Base-by-base conservation (phyloP, 2,329 filamentous ascomycete species). In the Thielaviopsis musarum region DNA sequence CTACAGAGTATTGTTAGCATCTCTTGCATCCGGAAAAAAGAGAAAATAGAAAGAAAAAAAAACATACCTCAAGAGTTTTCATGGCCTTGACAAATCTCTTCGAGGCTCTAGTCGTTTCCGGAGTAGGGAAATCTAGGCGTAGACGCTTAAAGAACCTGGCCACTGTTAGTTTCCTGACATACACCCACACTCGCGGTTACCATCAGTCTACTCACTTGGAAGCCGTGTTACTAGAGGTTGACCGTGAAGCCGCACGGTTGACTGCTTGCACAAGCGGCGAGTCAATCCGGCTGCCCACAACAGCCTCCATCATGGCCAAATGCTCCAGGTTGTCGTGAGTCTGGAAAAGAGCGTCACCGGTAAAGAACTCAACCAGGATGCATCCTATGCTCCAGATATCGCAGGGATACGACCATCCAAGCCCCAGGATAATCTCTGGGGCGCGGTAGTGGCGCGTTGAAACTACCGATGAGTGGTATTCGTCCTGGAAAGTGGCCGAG, bases 301-400 rank as follows among this genome's bases (percentile, higher is more conserved):
- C 83, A 38, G 79, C 80, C 66, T 85, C 83, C 83, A 87, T 87
- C 83, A 87, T 87, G n/a, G 83, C 83, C 57, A 87, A 71, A 66
- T 87, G 83, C 68, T 87, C 83, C 24, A 86, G 73, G 62, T 87
- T 87, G 64, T 87, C 83, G 65, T 87, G 83, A 1, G 83, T 87
- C 67, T 87, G 83, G 68, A 87, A 87, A 1, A 87, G 71, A 19
- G 83, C 83, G 65, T 86, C 83, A 5, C 83, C 83, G 0, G 83
- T 87, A 63, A 82, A 87, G 68, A 87, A 85, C 63, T 87, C 83
- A 17, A 87, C 83, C 15, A 87, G 73, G 63, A 87, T 86, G 64
- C 83, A 87, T 3, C 83, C 83, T 34, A 87, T 86, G 67, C 83
- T 86, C 83, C 83, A 87, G 30, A 87, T 85, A 65, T 87, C 83